Evolutionary conservation across 2,329 filamentous ascomycete genomes (phyloP).

Genomic region (Emmonsiellopsis sp.): DNA sequence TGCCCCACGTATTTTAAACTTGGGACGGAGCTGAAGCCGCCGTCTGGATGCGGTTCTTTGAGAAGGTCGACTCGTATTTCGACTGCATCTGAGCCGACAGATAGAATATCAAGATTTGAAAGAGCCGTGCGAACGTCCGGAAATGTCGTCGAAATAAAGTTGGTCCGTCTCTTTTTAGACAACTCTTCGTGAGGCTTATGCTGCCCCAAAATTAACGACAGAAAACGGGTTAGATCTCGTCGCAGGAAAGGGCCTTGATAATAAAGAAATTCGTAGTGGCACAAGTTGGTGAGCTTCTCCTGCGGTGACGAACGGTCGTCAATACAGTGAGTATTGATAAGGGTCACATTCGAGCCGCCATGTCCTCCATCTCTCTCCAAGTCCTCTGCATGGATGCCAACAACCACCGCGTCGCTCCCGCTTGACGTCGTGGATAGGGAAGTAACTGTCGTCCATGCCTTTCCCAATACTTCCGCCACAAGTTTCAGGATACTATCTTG

Average conservation of each 20-base stretch:
- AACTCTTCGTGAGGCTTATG: conserved; percentile 68
- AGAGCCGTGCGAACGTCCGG: conserved; percentile 74
- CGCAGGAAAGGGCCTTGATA: conserved; percentile 62
- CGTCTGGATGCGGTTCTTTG: conserved; percentile 58
- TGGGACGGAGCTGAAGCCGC: conserved; percentile 55
- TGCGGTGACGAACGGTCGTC: conserved; percentile 62
- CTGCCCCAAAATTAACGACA: conserved; percentile 71
- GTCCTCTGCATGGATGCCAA: conserved; percentile 52
- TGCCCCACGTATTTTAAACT: conserved; percentile 77
- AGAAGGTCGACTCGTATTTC: conserved; percentile 77
- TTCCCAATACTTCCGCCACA: conserved; percentile 71
- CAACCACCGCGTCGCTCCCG: conserved; percentile 54
- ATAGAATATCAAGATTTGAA: conserved; percentile 77
- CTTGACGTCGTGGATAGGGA: conserved; percentile 45
- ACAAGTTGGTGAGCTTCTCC: conserved; percentile 52
- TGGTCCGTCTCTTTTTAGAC: conserved; percentile 61
- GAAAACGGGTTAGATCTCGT: conserved; percentile 66
- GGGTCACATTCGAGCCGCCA: conserved; percentile 53
- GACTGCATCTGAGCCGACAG: conserved; percentile 75
- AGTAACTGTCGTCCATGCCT: conserved; percentile 54
- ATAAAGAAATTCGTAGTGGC: conserved; percentile 83
- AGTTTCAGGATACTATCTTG: conserved; percentile 66
- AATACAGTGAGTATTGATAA: conserved; percentile 70
- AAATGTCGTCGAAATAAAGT: conserved; percentile 81
- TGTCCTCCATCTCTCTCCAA: conserved; percentile 49